Percentiles rank a stretch among this genome's conserved stretches.
Conservation (phyloP, 139 green algal species). For the Spirogloea muscicola region DNA sequence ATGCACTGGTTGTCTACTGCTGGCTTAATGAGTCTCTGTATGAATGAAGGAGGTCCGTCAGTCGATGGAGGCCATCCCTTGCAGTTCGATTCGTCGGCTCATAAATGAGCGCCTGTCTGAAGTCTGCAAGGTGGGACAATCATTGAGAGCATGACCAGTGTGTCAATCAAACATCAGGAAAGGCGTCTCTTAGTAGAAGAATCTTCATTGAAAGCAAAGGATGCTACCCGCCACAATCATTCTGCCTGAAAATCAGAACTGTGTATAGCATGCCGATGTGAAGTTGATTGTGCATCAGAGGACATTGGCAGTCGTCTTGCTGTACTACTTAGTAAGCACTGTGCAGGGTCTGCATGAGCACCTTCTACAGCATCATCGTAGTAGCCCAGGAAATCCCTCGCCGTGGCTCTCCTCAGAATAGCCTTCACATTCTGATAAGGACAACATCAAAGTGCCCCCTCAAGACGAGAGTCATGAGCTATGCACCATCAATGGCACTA, state of each 20-base stretch:
- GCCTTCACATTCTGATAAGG: conserved; percentile 41
- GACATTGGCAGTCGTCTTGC: too few relatives aligned
- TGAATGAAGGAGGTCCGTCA: too few relatives aligned
- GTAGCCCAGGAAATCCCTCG: conserved; percentile 30
- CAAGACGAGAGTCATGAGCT: too few relatives aligned
- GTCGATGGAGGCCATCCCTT: too few relatives aligned
- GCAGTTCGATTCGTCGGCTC: conserved; percentile 43
- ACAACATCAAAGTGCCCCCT: not conserved
- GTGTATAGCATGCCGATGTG: not conserved
- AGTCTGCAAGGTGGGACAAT: conserved; percentile 15
- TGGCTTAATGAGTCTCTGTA: too few relatives aligned
- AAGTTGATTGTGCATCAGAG: conserved; percentile 2
- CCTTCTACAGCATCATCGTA: conserved; percentile 31
- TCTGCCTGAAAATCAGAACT: not conserved
- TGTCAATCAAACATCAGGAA: not conserved
- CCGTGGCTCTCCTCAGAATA: conserved; percentile 30
- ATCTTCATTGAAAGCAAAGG: too few relatives aligned
- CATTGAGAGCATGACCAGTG: not conserved
- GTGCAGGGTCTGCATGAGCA: too few relatives aligned
- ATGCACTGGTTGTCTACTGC: too few relatives aligned
- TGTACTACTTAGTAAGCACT: too few relatives aligned
- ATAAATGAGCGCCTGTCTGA: conserved; percentile 29
- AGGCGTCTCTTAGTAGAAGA: not conserved
- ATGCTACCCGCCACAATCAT: not conserved
- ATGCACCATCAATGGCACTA: too few relatives aligned